Conservation (phyloP, 768 basidiomycete species). For the Lanmaoa rubissima region DNA sequence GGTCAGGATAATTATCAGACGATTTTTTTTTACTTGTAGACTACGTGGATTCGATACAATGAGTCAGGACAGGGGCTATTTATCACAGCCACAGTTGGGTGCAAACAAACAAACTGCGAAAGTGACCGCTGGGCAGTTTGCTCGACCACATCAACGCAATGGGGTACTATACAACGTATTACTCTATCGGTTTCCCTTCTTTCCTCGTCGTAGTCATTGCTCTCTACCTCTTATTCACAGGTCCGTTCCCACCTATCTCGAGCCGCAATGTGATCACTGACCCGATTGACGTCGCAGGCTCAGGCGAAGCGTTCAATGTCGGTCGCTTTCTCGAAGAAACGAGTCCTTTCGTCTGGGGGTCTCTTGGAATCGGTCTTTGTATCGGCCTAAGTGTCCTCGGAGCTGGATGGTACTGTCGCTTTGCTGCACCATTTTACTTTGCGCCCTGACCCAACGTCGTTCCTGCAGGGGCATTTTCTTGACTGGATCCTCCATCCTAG, state of each 20-base stretch:
- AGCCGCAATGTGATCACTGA: background rate
- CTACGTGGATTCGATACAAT: background rate
- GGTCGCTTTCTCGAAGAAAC: constrained; percentile 93
- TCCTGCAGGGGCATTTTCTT: constrained; percentile 89
- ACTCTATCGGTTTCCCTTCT: constrained; percentile 64
- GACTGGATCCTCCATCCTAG: constrained; percentile 94
- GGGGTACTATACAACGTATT: constrained; percentile 45
- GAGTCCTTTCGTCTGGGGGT: constrained; percentile 90
- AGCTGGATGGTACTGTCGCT: constrained; percentile 75
- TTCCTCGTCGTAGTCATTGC: constrained; percentile 66
- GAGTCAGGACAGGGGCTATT: constrained; percentile 1
- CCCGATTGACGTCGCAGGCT: constrained; percentile 44
- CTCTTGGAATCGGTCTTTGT: constrained; percentile 87
- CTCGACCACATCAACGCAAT: constrained; percentile 12
- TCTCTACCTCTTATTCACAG: constrained; percentile 88
- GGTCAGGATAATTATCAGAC: background rate
- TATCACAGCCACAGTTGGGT: constrained; percentile 15
- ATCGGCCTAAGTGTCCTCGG: constrained; percentile 93
- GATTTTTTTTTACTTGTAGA: background rate
- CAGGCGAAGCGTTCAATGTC: constrained; percentile 90
- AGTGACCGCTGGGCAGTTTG: background rate
- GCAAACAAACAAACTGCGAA: constrained; percentile 7
- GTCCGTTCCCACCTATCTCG: constrained; percentile 39
- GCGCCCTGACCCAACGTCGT: background rate
- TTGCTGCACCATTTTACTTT: background rate